A percentile compares a stretch with the other conserved stretches of the same genome.
Conservation (phyloP, 768 basidiomycete genomes). For the Pleurotus platypus region DNA sequence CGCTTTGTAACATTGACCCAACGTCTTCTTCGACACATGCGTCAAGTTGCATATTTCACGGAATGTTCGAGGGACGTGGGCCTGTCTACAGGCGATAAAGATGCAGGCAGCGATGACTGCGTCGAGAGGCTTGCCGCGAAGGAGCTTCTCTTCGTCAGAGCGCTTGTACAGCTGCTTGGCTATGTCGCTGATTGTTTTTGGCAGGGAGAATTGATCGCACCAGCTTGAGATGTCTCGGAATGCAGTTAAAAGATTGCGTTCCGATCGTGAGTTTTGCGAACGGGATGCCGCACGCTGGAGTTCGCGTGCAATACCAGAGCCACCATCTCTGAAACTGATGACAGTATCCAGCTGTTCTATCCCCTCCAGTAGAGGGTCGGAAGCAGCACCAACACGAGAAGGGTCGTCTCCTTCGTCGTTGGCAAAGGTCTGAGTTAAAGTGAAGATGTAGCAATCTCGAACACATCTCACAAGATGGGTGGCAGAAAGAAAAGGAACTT, state of each 20-base stretch:
- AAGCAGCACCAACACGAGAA: constrained; percentile 97
- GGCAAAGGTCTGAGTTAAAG: constrained; percentile 79
- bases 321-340: constrained; percentile 94
- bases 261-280: constrained; percentile 71
- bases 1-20: constrained; percentile 91
- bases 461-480: constrained; percentile 12
- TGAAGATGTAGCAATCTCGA: constrained; percentile 14
- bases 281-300: constrained; percentile 90
- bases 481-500: constrained; percentile 33
- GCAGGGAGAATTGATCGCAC: constrained; percentile 95
- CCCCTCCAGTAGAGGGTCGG: constrained; percentile 90
- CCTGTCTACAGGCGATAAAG: constrained; percentile 95
- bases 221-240: constrained; percentile 90
- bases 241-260: constrained; percentile 82
- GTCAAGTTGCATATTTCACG: constrained; percentile 93
- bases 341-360: constrained; percentile 93
- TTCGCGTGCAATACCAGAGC: constrained; percentile 87
- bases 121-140: constrained; percentile 87
- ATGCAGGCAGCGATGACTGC: constrained; percentile 97
- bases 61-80: constrained; percentile 93
- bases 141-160: constrained; percentile 90
- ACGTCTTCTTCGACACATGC: constrained; percentile 90
- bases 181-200: constrained; percentile 91
- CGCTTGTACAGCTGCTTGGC: constrained; percentile 98
- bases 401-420: constrained; percentile 99